phyloP scores from a whole-genome alignment of 2,329 filamentous ascomycete species.

The Colletotrichum gigasporum region DNA sequence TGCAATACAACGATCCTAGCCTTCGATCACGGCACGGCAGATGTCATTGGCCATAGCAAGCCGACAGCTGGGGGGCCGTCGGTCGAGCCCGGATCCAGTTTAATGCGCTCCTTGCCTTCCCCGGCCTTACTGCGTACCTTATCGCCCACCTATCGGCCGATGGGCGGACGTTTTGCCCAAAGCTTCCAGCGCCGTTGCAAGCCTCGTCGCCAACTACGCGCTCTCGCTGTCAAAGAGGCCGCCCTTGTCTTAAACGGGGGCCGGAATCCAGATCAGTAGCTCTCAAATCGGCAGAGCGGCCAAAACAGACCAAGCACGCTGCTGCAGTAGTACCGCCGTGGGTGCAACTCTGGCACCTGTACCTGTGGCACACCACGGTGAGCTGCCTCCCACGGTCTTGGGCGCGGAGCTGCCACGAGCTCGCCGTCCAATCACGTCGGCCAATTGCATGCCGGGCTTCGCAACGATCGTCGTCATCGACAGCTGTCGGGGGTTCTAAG shows the following conservation, averaged over 20 bases:
- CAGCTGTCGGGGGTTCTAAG: not conserved
- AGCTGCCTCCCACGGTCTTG: conserved; percentile 22
- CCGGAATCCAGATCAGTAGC: not conserved
- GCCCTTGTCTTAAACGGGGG: conserved; percentile 2
- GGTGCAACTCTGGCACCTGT: conserved; percentile 2
- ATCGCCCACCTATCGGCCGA: too few species aligned
- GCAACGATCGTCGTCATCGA: conserved; percentile 23
- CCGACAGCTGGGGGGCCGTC: not conserved
- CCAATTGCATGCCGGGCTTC: conserved; percentile 21
- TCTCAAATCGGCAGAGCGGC: conserved; percentile 14
- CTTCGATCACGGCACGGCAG: conserved; percentile 4
- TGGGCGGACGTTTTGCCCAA: conserved; percentile 8
- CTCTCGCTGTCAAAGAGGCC: conserved; percentile 25
- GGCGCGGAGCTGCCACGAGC: conserved; percentile 21
- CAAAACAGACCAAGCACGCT: not conserved
- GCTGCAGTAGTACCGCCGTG: conserved; percentile 8
- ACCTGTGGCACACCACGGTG: not conserved
- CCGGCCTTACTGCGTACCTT: not conserved
- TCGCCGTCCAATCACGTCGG: conserved; percentile 16
- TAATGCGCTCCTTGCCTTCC: not conserved
- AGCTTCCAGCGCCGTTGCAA: conserved; percentile 2
- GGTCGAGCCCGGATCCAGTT: conserved; percentile 12
- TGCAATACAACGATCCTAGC: not conserved
- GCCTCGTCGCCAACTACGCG: not conserved
- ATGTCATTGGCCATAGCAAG: not conserved